Percentiles rank a stretch among this genome's conserved stretches.
Conservation (phyloP, 2,329 filamentous ascomycete genomes). For the Myriosclerotinia curreyana region DNA sequence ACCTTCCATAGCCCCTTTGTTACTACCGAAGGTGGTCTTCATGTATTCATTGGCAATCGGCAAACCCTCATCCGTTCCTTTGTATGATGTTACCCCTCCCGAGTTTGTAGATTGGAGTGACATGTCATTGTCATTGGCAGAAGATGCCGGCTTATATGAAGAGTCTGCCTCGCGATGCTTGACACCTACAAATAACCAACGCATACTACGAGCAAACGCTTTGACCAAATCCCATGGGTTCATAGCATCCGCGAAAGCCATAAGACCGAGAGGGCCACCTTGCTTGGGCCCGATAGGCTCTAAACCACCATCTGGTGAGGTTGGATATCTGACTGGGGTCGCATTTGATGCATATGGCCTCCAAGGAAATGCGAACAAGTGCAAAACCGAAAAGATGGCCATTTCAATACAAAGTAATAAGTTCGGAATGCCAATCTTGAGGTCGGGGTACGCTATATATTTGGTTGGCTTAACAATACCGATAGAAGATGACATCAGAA, state of each 20-base stretch:
- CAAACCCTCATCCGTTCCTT: conserved; percentile 25
- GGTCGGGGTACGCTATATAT: conserved; percentile 66
- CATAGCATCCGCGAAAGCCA: conserved; percentile 67
- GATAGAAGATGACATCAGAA: conserved; percentile 52
- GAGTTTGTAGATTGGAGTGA: conserved; percentile 24
- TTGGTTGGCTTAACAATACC: conserved; percentile 40
- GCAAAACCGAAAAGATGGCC: conserved; percentile 73
- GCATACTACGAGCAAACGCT: conserved; percentile 66
- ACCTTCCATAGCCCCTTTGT: conserved; percentile 23
- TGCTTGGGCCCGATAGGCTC: conserved; percentile 51
- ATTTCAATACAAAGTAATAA: conserved; percentile 81
- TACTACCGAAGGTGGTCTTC: conserved; percentile 34
- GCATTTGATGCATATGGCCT: conserved; percentile 54
- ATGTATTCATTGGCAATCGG: conserved; percentile 38
- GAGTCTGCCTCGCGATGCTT: conserved; percentile 55
- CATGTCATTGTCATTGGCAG: conserved; percentile 30
- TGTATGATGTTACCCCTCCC: conserved; percentile 27
- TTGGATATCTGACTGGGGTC: conserved; percentile 7
- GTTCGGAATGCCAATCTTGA: conserved; percentile 77
- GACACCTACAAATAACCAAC: conserved; percentile 76
- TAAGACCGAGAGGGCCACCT: conserved; percentile 62
- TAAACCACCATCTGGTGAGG: conserved; percentile 23
- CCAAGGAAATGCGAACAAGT: conserved; percentile 81
- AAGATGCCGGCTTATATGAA: conserved; percentile 44
- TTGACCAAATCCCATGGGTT: conserved; percentile 84